Conservation (phyloP, 257 asterid species). For the Leonotis leonurus region DNA sequence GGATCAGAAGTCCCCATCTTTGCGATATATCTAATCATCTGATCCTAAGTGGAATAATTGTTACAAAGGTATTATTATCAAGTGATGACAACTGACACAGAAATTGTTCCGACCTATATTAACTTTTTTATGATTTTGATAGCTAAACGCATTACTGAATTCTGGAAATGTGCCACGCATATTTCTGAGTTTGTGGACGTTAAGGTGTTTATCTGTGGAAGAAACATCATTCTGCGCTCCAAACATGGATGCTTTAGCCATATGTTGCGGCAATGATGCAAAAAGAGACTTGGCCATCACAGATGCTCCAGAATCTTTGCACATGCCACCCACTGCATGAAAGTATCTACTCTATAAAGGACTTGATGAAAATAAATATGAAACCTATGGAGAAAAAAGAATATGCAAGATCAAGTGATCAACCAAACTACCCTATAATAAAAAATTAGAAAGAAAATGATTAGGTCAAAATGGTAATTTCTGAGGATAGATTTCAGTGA, state of each 20-base stretch:
- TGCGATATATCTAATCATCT: conserved; percentile 20
- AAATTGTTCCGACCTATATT: conserved; percentile 62
- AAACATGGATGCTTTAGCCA: conserved; percentile 44
- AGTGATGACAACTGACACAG: conserved; percentile 22
- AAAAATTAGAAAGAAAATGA: neutral
- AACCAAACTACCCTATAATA: conserved; percentile 6
- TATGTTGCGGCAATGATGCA: conserved; percentile 63
- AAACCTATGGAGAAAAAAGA: conserved; percentile 25
- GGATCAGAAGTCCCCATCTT: neutral
- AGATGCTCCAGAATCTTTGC: conserved; percentile 83
- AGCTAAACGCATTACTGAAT: conserved; percentile 51
- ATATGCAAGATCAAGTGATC: conserved; percentile 6
- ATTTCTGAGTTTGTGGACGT: conserved; percentile 47
- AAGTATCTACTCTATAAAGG: conserved; percentile 73
- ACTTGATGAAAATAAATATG: conserved; percentile 18
- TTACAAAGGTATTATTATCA: conserved; percentile 14
- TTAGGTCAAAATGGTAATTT: conserved; percentile 9
- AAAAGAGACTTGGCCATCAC: conserved; percentile 88
- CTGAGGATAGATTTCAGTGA: conserved; percentile 5
- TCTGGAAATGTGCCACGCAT: conserved; percentile 52
- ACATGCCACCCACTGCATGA: conserved; percentile 82
- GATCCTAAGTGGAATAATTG: neutral
- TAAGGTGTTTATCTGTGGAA: conserved; percentile 48
- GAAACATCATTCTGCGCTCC: conserved; percentile 44
- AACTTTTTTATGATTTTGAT: conserved; percentile 49